Conservation (phyloP, 257 asterid species). For the Nicotiana attenuata region DNA sequence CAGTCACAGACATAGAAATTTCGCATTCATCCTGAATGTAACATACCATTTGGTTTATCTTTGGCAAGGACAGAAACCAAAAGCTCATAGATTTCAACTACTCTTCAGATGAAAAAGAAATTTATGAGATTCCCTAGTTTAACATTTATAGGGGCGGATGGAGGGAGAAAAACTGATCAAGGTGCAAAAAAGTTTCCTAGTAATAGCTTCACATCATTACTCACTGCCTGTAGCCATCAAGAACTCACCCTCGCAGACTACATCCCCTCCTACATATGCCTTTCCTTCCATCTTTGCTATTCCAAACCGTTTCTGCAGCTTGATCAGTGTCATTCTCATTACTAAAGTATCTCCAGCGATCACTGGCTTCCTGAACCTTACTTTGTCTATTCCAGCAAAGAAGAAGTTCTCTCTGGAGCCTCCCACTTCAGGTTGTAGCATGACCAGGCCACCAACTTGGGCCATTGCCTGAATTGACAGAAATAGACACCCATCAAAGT, state of each 20-base stretch:
- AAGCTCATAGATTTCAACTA: not conserved
- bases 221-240: slow-evolving; percentile 79
- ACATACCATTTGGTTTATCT: not conserved
- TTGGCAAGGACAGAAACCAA: not conserved
- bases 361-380: slow-evolving; percentile 79
- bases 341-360: slow-evolving; percentile 85
- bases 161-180: not conserved
- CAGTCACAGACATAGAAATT: not conserved
- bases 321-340: slow-evolving; percentile 77
- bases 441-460: slow-evolving; percentile 87
- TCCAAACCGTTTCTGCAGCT: slow-evolving; percentile 84
- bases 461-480: slow-evolving; percentile 77
- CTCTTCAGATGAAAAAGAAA: not conserved
- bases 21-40: not conserved
- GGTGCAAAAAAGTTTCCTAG: not conserved
- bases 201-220: slow-evolving; percentile 2
- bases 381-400: slow-evolving; percentile 91
- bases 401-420: slow-evolving; percentile 70
- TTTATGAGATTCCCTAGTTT: not conserved
- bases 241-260: slow-evolving; percentile 92
- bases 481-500: slow-evolving; percentile 11
- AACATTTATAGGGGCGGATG: not conserved
- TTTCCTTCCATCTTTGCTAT: slow-evolving; percentile 92
- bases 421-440: slow-evolving; percentile 88
- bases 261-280: slow-evolving; percentile 83